phyloP scores from a whole-genome alignment of 1,139 yeast genomes.

The Waltiozyma sp. region DNA sequence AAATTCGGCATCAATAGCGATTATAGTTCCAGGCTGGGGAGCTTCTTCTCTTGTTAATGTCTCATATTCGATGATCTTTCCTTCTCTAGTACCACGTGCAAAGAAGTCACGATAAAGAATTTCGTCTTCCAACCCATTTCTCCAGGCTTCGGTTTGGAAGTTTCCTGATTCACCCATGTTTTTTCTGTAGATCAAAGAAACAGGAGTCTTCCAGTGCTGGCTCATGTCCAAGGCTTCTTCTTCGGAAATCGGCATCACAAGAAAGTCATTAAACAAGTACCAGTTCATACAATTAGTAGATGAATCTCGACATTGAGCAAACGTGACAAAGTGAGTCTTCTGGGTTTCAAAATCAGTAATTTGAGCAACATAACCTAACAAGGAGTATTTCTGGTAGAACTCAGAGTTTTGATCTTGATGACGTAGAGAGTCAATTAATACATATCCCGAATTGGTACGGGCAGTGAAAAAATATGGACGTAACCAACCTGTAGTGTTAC shows the following conservation, averaged over 20 bases:
- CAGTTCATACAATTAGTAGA: conserved; percentile 33
- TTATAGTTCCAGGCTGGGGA: conserved; percentile 61
- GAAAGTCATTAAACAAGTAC: conserved; percentile 85
- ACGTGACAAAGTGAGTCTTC: conserved; percentile 51
- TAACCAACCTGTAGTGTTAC: conserved; percentile 44
- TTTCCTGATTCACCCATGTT: conserved; percentile 20
- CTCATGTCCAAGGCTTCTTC: conserved; percentile 57
- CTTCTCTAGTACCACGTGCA: conserved; percentile 57
- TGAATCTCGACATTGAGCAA: conserved; percentile 35
- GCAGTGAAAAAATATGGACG: conserved; percentile 46
- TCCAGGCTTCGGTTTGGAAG: conserved; percentile 27
- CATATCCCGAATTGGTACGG: conserved; percentile 26
- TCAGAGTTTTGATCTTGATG: conserved; percentile 24
- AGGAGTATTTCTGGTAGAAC: conserved; percentile 36
- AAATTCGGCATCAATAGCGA: conserved; percentile 96
- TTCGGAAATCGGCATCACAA: conserved; percentile 69
- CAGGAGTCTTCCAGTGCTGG: conserved; percentile 76
- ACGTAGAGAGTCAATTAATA: conserved; percentile 26
- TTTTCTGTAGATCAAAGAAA: conserved; percentile 57
- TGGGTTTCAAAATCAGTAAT: conserved; percentile 45
- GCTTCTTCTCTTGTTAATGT: conserved; percentile 57
- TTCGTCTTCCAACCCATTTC: conserved; percentile 40
- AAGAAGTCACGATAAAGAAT: conserved; percentile 70
- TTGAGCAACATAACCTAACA: conserved; percentile 62
- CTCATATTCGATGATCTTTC: conserved; percentile 49